phyloP scores from a whole-genome alignment of 306 rosid species.

The Pterocarpus santalinus region DNA sequence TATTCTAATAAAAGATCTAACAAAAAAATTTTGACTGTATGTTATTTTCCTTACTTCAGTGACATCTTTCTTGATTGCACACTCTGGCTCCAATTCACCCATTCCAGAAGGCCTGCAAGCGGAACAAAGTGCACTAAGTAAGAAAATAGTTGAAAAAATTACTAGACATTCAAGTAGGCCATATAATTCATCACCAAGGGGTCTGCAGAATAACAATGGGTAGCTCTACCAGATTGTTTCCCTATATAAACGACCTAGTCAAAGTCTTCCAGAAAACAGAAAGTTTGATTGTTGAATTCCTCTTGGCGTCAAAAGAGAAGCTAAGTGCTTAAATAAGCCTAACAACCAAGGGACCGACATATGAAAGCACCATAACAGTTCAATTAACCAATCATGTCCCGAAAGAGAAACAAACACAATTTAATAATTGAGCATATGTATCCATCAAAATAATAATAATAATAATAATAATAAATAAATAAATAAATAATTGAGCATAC shows the following conservation, averaged over 20 bases:
- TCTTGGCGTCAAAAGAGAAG: background rate
- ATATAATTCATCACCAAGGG: too few relatives aligned
- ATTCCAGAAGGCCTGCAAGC: slow-evolving; percentile 26
- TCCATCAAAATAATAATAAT: too few relatives aligned
- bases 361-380: background rate
- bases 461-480: too few relatives aligned
- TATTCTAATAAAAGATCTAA: background rate
- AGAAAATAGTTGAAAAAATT: background rate
- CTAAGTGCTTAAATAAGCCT: too few relatives aligned
- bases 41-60: slow-evolving; percentile 56
- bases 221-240: background rate
- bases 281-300: background rate
- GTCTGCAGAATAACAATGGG: background rate
- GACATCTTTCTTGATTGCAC: slow-evolving; percentile 66
- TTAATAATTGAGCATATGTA: background rate
- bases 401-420: slow-evolving; percentile 3
- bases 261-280: slow-evolving; percentile 8
- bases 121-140: background rate
- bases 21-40: background rate
- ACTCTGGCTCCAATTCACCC: slow-evolving; percentile 55
- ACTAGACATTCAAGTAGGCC: background rate
- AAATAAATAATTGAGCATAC: background rate
- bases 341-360: too few relatives aligned
- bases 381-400: slow-evolving; percentile 5
- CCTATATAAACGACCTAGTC: background rate